Conservation (phyloP, 768 basidiomycete species). For the Cantharellus anzutake region DNA sequence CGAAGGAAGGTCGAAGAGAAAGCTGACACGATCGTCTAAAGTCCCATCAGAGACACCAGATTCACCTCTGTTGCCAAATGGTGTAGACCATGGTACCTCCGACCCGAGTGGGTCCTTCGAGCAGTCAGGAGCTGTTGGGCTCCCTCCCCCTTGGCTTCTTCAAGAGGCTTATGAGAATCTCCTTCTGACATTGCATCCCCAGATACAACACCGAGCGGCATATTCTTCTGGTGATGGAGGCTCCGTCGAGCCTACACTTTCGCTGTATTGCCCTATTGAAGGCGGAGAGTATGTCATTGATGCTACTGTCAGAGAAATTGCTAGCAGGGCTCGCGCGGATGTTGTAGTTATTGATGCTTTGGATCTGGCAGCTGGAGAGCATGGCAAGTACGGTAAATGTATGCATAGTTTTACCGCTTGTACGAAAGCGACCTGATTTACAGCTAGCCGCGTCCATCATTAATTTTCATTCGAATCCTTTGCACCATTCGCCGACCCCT, state of each 20-base stretch:
- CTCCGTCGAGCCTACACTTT: constrained; percentile 61
- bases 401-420: constrained; percentile 13
- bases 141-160: constrained; percentile 60
- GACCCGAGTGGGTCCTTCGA: too few relatives aligned
- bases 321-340: constrained; percentile 53
- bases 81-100: too few relatives aligned
- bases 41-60: too few relatives aligned
- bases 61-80: too few relatives aligned
- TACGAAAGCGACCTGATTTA: not conserved
- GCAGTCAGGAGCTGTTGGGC: not conserved
- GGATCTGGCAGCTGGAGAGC: constrained; percentile 75
- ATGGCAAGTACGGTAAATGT: constrained; percentile 51
- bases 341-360: constrained; percentile 69
- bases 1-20: too few relatives aligned
- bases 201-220: constrained; percentile 56
- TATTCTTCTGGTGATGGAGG: constrained; percentile 31
- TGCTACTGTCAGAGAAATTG: constrained; percentile 60
- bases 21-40: too few relatives aligned
- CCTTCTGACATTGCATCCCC: constrained; percentile 59
- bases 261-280: constrained; percentile 71
- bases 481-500: constrained; percentile 27
- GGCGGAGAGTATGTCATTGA: constrained; percentile 74
- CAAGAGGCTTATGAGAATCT: constrained; percentile 60
- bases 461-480: constrained; percentile 51
- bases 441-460: constrained; percentile 45